These are phyloP conservation scores for Umbelopsis vinacea DNA, from an alignment of 192 early-diverging fungal species.

Conservation along the genomic window DNA sequence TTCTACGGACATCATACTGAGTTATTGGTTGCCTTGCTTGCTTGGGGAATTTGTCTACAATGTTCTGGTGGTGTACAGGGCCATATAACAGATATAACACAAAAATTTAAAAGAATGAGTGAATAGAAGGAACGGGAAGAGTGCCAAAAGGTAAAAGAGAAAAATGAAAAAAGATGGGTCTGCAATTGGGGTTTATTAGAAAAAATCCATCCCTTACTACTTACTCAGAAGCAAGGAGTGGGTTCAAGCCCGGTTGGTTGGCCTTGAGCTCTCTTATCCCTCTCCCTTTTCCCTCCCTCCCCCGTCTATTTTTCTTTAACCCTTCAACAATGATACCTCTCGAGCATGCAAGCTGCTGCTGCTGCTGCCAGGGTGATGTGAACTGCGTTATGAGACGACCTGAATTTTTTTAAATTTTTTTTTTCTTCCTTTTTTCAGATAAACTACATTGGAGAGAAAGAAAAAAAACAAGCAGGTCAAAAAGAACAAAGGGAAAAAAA, in stretches of 20 bases:
- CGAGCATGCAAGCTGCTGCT: too few species aligned
- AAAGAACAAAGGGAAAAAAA: not conserved
- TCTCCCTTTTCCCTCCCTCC: not conserved
- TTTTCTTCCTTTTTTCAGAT: not conserved
- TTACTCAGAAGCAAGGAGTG: not conserved
- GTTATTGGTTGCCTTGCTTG: not conserved
- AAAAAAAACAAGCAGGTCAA: not conserved
- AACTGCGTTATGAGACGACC: too few species aligned
- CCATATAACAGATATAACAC: constrained; percentile 11
- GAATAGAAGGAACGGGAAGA: constrained; percentile 25
- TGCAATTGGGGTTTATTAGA: not conserved
- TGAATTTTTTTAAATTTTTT: not conserved
- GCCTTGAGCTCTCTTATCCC: not conserved
- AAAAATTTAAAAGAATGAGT: constrained; percentile 10
- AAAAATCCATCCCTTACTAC: not conserved
- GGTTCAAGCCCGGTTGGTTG: not conserved
- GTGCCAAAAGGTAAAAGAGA: constrained; percentile 8
- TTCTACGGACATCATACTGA: constrained; percentile 12
- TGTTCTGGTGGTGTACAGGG: not conserved
- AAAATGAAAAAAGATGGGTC: not conserved
- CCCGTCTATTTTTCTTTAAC: not conserved
- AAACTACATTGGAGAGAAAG: not conserved
- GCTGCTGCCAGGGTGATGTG: too few species aligned
- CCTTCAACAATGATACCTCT: not conserved
- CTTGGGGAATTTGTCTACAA: not conserved